A percentile compares a stretch with the other conserved stretches of the same genome.
Evolutionary conservation across 1,284 basidiomycete genomes (phyloP).

Genomic region (Anthracocystis panici-leucophaei): DNA sequence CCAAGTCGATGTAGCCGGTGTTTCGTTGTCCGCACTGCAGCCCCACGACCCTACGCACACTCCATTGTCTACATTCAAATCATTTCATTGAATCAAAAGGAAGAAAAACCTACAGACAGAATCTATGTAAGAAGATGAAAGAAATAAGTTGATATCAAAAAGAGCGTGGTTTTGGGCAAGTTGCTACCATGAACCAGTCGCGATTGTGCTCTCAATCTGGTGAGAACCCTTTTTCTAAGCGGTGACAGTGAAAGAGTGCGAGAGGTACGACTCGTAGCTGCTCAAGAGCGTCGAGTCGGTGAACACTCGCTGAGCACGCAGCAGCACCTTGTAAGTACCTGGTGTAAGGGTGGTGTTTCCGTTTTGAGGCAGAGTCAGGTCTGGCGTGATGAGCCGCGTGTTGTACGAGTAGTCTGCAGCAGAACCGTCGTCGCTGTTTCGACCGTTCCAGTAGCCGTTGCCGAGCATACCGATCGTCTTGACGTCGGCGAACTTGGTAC

Average conservation of each 20-base stretch:
- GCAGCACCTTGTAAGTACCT: conserved; percentile 75
- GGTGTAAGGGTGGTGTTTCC: conserved; percentile 72
- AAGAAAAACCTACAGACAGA: neutral
- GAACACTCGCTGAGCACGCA: conserved; percentile 76
- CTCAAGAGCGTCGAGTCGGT: conserved; percentile 74
- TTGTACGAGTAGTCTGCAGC: conserved; percentile 45
- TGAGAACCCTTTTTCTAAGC: conserved; percentile 1
- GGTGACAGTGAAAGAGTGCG: conserved; percentile 52
- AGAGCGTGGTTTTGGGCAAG: neutral
- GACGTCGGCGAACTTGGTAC: conserved; percentile 35
- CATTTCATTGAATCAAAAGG: neutral
- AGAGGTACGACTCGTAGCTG: conserved; percentile 75
- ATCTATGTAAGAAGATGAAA: neutral
- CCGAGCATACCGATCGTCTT: conserved; percentile 42
- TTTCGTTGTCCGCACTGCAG: too few relatives aligned
- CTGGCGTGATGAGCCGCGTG: conserved; percentile 25
- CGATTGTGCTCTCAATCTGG: too few relatives aligned
- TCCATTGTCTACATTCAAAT: neutral
- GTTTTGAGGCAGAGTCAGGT: conserved; percentile 34
- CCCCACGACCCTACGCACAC: too few relatives aligned
- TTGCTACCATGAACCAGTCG: too few relatives aligned
- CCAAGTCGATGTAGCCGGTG: too few relatives aligned
- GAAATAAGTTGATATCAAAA: too few relatives aligned
- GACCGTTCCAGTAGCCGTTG: conserved; percentile 37
- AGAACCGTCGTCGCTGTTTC: conserved; percentile 42